Evolutionary conservation across 2,329 filamentous ascomycete genomes (phyloP), one percentile per base, ranked within the genome.

Genomic region (Lasiodiplodia gonubiensis): DNA sequence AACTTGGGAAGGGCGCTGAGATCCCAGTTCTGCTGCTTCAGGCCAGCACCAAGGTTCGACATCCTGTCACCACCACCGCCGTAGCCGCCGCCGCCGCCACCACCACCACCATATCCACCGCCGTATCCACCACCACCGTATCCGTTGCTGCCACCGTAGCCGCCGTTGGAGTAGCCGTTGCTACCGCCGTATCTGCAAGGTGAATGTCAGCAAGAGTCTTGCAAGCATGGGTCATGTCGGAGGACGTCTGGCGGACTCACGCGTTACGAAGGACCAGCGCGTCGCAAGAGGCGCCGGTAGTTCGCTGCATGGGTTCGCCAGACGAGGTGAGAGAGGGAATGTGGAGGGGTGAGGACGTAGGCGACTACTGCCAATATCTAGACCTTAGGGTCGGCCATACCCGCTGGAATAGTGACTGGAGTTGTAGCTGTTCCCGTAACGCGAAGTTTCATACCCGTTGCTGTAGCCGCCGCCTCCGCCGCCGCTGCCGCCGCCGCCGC

Each of bases 1-100:
- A 99, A 99, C 82, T 98, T 98, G 74, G 95, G 94, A 54, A 99
- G 78, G 7, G 89, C 80, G 76, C 80, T 85, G 65, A 95, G 75
- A 78, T 99, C 95, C 92, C 92, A 99, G 71, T 89, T 86, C 78
- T 97, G 95, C 76, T 90, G 89, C 84, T 96, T 94, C 72, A 99
- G 85, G 74, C 90, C 89, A 71, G 93, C 86, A 74, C 95, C 95
- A 70, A 99, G 92, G 80, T 91, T 90, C 73, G 89, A 91, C 95
- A 99, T 99, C 75, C 92, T 90, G 83, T 99, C 95, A 80, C 94
- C 94, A 72, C 93, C 92, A 72, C 86, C 90, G 71, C 86, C 89
- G 67, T 86, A 82, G 68, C 80, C 80, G 63, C 78, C 79, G 48
- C 81, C 78, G 63, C 81, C 80, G 68, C 79, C 74, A 16, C 74